Base-by-base conservation (phyloP, 257 asterid species). In the Rhazya stricta region DNA sequence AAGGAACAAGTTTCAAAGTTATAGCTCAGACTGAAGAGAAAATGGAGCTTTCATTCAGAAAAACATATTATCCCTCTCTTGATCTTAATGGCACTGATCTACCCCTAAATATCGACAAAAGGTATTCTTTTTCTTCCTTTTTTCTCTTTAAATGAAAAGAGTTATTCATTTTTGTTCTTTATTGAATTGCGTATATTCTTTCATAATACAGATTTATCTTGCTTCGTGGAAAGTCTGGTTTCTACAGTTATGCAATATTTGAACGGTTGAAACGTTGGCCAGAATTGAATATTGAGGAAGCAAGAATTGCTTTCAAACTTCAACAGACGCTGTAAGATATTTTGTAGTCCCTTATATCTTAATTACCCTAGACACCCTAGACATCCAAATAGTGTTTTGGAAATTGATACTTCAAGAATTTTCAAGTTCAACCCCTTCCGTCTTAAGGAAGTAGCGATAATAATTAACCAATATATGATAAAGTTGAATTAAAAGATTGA, bases 1-100 rank as follows among this genome's bases (percentile, higher is more conserved):
- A 85, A 78, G 89, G 87, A 58, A 91, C 95, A 30, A 76, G 72
- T 18, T 90, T 86, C 75, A 79, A 79, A 71, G 98, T 87, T 27
- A 74, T 83, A 46, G 86, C 79, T 45, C 76, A 89, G 65, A 80
- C 48, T 42, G 96, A 89, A 78, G 94, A 91, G 50, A 85, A 80
- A 71, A 88, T 90, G 43, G 98, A 93, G 84, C 87, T 93, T 32
- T 93, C 97, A 8, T 93, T 93, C 74, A 85, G 86, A 46, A 86
- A 96, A 71, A 85, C 74, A 61, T 94, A 97, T 96, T 84, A 90
- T 84, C 91, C 90, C 48, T 84, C 90, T 58, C 84, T 84, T 71
- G 82, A 74, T 71, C 89, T 4, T 25, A 71, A 51, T 48, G 84
- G 88, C 56, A 84, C 84, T 80, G 85, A 88, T 57, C 76, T 85